Conservation (phyloP, 202 grass and related monocot species). For the Saccharum hybrid region DNA sequence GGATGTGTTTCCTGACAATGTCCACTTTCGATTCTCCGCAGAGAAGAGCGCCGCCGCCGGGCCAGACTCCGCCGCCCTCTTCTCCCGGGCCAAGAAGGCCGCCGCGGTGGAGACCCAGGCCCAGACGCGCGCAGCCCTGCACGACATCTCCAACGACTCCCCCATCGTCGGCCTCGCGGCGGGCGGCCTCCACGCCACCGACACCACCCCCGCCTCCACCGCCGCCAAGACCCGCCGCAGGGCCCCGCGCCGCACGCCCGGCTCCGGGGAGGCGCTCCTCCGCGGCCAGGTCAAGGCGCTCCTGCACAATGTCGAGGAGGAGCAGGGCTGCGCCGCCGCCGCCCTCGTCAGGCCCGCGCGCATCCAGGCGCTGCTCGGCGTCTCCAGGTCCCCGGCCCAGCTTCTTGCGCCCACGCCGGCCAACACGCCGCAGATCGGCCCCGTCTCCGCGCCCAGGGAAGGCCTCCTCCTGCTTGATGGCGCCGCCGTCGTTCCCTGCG, state of each 20-base stretch:
- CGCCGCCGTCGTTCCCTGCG: slow-evolving; percentile 18
- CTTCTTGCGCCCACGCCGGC: slow-evolving; percentile 88
- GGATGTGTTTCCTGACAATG: not conserved
- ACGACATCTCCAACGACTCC: slow-evolving; percentile 95
- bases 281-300: slow-evolving; percentile 85
- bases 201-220: slow-evolving; percentile 50
- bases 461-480: not conserved
- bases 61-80: not conserved
- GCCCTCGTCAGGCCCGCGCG: slow-evolving; percentile 26
- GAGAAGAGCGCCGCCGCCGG: slow-evolving; percentile 51
- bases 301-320: slow-evolving; percentile 83
- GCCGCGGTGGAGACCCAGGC: slow-evolving; percentile 6
- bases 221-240: slow-evolving; percentile 48
- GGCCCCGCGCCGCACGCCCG: slow-evolving; percentile 54
- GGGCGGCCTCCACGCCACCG: slow-evolving; percentile 36
- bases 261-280: slow-evolving; percentile 79
- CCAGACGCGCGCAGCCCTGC: slow-evolving; percentile 52
- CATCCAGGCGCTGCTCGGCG: slow-evolving; percentile 51
- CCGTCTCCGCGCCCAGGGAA: not conserved
- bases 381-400: slow-evolving; percentile 58
- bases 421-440: slow-evolving; percentile 70
- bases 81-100: slow-evolving; percentile 55
- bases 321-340: slow-evolving; percentile 43
- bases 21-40: not conserved
- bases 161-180: slow-evolving; percentile 78